Evolutionary conservation across 2,329 filamentous ascomycete genomes (phyloP).

Genomic region (Sporothrix protearum): DNA sequence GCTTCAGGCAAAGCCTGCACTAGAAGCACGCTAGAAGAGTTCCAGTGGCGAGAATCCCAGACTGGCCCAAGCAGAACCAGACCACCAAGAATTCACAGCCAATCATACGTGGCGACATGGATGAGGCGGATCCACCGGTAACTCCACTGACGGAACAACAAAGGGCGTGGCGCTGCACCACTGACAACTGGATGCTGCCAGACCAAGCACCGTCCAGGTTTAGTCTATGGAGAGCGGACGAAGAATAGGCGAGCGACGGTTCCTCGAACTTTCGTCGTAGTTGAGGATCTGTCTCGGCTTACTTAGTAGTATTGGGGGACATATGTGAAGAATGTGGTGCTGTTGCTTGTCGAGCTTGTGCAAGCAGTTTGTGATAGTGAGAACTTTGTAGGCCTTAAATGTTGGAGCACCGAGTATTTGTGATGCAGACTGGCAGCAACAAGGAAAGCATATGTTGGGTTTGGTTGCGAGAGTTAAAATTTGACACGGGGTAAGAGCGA

Average conservation of each 20-base stretch:
- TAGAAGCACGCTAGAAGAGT: slow-evolving; percentile 42
- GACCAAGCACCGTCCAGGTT: background rate
- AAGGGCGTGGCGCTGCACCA: background rate
- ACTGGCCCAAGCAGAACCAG: background rate
- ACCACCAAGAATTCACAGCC: background rate
- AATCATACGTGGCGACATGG: background rate
- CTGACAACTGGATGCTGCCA: background rate
- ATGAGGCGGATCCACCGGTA: background rate
- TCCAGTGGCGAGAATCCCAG: slow-evolving; percentile 25
- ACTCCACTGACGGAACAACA: background rate
- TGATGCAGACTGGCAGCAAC: background rate
- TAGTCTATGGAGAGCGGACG: background rate
- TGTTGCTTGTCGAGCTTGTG: too few species aligned
- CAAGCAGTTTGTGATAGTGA: background rate
- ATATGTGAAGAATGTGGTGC: background rate
- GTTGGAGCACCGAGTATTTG: background rate
- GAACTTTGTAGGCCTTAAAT: background rate
- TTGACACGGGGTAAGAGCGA: too few species aligned
- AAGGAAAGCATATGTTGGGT: background rate
- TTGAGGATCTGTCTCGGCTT: background rate
- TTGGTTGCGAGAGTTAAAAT: background rate
- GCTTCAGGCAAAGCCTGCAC: slow-evolving; percentile 28
- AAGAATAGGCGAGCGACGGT: background rate
- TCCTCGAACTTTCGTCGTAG: background rate
- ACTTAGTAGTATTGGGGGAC: background rate